Percentiles rank a stretch among this genome's conserved stretches.
Evolutionary conservation across 306 rosid genomes (phyloP).

Genomic region (Neltuma alba): DNA sequence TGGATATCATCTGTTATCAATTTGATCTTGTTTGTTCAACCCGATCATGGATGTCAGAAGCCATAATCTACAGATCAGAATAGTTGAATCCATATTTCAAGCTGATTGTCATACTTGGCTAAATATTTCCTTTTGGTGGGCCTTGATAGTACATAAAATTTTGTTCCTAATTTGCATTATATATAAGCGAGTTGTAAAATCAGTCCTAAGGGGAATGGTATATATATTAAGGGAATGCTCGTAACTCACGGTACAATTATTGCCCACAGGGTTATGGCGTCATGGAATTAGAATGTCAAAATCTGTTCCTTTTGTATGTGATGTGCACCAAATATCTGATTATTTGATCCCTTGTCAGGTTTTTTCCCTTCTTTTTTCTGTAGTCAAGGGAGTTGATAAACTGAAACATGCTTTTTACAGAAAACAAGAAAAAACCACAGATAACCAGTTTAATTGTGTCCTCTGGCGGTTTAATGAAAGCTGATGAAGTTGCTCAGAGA

Average conservation of each 20-base stretch:
- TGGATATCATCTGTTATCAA: slow-evolving; percentile 7
- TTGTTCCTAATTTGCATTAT: not conserved
- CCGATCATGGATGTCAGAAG: slow-evolving; percentile 1
- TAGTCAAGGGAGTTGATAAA: slow-evolving; percentile 12
- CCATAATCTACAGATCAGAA: slow-evolving; percentile 7
- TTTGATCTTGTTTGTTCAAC: slow-evolving; percentile 21
- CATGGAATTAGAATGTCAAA: not conserved
- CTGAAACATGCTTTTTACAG: slow-evolving; percentile 48
- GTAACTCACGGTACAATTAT: not conserved
- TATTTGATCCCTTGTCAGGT: not conserved
- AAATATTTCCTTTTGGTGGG: slow-evolving; percentile 5
- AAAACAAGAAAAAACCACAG: slow-evolving; percentile 70
- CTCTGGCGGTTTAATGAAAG: slow-evolving; percentile 76
- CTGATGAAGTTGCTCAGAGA: slow-evolving; percentile 83
- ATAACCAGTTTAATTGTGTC: slow-evolving; percentile 70
- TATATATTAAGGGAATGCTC: slow-evolving; percentile 15
- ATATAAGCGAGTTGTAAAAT: slow-evolving; percentile 16
- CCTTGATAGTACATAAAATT: not conserved
- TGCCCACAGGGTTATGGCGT: not conserved
- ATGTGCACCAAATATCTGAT: slow-evolving; percentile 14
- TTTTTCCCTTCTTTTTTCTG: slow-evolving; percentile 21
- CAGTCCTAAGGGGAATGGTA: slow-evolving; percentile 6
- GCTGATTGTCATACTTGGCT: slow-evolving; percentile 4
- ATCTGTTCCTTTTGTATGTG: slow-evolving; percentile 19
- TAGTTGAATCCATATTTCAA: slow-evolving; percentile 1